A percentile compares a stretch with the other conserved stretches of the same genome.
These are phyloP conservation scores for Ramularia endophylla DNA, from an alignment of 2,329 filamentous ascomycete species.

Conservation along the genomic window DNA sequence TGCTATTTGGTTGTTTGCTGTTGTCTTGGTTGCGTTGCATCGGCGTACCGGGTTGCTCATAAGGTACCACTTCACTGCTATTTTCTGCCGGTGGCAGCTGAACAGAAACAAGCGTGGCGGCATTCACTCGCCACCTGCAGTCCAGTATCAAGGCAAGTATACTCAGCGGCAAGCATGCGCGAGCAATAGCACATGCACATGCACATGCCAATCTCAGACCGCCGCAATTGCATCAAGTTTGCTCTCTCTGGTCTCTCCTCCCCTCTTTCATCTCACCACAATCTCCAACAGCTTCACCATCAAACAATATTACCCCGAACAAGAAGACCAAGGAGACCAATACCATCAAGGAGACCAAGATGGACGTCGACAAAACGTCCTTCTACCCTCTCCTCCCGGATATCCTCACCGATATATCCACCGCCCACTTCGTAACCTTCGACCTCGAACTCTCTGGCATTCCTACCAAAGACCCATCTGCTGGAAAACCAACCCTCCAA, in stretches of 20 bases:
- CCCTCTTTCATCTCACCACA: constrained; percentile 12
- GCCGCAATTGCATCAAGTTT: constrained; percentile 12
- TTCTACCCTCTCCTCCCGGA: constrained; percentile 49
- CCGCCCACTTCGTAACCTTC: constrained; percentile 57
- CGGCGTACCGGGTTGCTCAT: too few relatives aligned
- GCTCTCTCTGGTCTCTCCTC: constrained; percentile 12
- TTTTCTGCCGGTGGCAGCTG: too few relatives aligned
- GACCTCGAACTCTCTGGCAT: constrained; percentile 65
- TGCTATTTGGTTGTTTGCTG: too few relatives aligned
- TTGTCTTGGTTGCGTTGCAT: too few relatives aligned
- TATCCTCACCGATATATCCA: constrained; percentile 53
- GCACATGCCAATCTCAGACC: neutral
- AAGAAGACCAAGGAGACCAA: constrained; percentile 2
- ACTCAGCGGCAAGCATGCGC: constrained; percentile 6
- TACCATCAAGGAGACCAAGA: constrained; percentile 36
- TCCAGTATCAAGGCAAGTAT: too few relatives aligned
- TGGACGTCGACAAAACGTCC: constrained; percentile 51
- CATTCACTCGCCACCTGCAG: too few relatives aligned
- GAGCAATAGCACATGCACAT: neutral
- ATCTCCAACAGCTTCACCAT: constrained; percentile 7
- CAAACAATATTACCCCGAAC: constrained; percentile 11
- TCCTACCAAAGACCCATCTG: constrained; percentile 35
- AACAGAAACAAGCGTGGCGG: too few relatives aligned
- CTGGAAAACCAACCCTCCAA: constrained; percentile 49
- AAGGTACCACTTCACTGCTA: too few relatives aligned